Base-by-base conservation (phyloP, 139 green algal genomes). In the Asterochloris erici region DNA sequence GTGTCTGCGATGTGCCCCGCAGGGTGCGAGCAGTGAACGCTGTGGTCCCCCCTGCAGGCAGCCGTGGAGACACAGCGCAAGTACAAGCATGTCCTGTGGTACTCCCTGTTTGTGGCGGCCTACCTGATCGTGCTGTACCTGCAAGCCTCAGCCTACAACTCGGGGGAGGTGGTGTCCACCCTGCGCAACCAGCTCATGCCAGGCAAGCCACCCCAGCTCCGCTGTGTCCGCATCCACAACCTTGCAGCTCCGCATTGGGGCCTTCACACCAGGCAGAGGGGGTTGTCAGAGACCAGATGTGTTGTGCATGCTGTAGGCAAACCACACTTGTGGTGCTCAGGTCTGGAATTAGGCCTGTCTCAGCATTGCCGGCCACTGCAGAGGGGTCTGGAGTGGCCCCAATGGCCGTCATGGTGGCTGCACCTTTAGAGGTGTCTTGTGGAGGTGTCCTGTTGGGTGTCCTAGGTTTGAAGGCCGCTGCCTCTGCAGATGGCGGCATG, bases 111-210 rank as follows among this genome's bases (percentile, higher is more conserved):
- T 75, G 89, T 93, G 61, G 88, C 84, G 47, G 85, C 88, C 9
- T 95, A 95, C 81, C 89, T 95, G 75, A 77, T 93, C 14, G 90
- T 91, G 27, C 83, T 95, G 9, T 95, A 94, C 83, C 85, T 94
- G 29, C 90, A 95, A 89, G 90, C 90, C 15, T 90, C 77, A 61
- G 89, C 88, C 12, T 93, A 93, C 84, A 88, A 92, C 63, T 87
- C 84, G 14, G 89, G 85, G 10, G 90, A 93, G 69, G 92, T 95
- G n/a, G 90, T 93, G 26, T 74, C 86, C 68, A 93, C 90, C 4
- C 86, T 95, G n/a, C 89, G 90, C 74, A 74, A 90, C 60, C 86
- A 86, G 27, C 89, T 95, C 76, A 85, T 95, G 86, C 89, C 90
- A n/a, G 85, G 89, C 19, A 85, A 86, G 76, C 60, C 17, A 54